Conservation (phyloP, 192 early-diverging fungal species). For the Oehlia diaphana region DNA sequence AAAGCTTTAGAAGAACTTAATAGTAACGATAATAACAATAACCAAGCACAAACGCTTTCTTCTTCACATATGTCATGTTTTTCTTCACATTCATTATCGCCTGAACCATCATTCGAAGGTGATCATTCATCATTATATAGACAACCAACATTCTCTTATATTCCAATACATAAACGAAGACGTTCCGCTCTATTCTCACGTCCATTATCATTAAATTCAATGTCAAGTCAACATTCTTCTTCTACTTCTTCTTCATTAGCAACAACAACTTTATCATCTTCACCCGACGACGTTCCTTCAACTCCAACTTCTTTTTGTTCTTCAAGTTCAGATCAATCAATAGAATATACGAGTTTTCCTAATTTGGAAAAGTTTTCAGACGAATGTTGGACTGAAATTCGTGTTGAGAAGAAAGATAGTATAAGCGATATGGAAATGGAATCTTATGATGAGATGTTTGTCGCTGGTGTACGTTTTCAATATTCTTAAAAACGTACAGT, state of each 20-base stretch:
- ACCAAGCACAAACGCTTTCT: too few species aligned
- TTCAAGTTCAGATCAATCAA: background rate
- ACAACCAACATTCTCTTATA: constrained; percentile 17
- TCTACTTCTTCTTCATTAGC: background rate
- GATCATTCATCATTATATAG: background rate
- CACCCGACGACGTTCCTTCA: background rate
- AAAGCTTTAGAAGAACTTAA: too few species aligned
- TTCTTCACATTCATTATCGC: too few species aligned
- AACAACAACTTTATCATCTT: background rate
- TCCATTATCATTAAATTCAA: background rate
- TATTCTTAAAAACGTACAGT: background rate
- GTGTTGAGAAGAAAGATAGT: background rate
- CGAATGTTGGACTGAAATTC: constrained; percentile 13
- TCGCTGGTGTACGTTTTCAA: constrained; percentile 12
- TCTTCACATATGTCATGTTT: too few species aligned
- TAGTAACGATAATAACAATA: too few species aligned
- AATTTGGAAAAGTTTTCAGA: constrained; percentile 10
- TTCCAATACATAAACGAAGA: constrained; percentile 17
- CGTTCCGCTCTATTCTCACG: background rate
- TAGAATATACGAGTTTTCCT: constrained; percentile 14
- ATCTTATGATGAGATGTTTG: constrained; percentile 27
- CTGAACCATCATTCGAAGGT: background rate
- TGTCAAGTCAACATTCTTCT: background rate
- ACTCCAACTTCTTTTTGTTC: background rate
- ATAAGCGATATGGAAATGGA: constrained; percentile 12